Percentiles rank a stretch among this genome's conserved stretches.
Evolutionary conservation across 139 green algal genomes (phyloP).

Genomic region (Chlamydomonas eustigma): DNA sequence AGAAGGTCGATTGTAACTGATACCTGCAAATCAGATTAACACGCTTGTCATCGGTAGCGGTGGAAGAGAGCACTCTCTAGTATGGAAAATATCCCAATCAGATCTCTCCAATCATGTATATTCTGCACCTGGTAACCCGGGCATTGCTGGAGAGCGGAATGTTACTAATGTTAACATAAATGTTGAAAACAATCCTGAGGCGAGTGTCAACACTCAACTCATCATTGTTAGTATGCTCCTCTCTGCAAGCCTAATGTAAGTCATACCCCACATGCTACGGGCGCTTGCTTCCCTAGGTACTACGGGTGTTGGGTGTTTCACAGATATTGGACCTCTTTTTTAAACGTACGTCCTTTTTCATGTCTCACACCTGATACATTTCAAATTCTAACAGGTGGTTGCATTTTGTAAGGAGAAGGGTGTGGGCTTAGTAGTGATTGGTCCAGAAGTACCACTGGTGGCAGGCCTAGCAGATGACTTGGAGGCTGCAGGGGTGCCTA

Average conservation of each 20-base stretch:
- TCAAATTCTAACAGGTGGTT: conserved; percentile 44
- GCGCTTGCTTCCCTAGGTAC: too few species aligned
- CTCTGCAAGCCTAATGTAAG: too few species aligned
- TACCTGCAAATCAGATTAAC: conserved; percentile 60
- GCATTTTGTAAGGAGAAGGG: conserved; percentile 72
- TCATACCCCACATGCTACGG: too few species aligned
- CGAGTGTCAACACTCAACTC: too few species aligned
- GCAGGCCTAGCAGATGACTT: conserved; percentile 85
- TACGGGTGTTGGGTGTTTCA: too few species aligned
- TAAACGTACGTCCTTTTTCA: too few species aligned
- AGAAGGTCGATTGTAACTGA: too few species aligned
- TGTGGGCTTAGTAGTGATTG: conserved; percentile 80
- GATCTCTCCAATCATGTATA: conserved; percentile 56
- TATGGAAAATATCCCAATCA: conserved; percentile 82
- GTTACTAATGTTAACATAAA: conserved; percentile 3
- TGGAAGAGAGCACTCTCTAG: conserved; percentile 85
- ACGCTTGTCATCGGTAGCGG: conserved; percentile 85
- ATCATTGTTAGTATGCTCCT: too few species aligned
- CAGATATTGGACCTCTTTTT: too few species aligned
- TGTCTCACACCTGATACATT: not conserved
- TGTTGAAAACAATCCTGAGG: conserved; percentile 2
- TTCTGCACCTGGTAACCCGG: conserved; percentile 60
- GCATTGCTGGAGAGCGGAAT: not conserved
- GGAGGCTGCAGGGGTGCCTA: conserved; percentile 58
- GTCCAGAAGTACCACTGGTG: conserved; percentile 90